Evolutionary conservation across 164 flowering plant genomes (phyloP).

Genomic region (Vitis rupestris): DNA sequence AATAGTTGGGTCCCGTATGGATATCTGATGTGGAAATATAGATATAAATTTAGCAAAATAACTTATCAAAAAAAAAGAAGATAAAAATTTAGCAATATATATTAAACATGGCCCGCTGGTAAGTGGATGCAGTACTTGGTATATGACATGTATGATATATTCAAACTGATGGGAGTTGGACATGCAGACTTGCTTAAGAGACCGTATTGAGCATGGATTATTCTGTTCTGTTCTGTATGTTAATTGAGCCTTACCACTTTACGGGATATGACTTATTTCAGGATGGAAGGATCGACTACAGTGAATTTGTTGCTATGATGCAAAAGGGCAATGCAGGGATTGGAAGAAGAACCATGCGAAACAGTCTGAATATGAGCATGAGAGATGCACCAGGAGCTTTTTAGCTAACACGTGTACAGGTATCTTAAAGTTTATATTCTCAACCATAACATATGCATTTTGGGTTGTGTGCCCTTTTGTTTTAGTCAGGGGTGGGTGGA

Average conservation of each 20-base stretch:
- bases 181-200: background rate
- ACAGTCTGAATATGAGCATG: constrained; percentile 82
- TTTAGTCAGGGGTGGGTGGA: background rate
- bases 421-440: constrained; percentile 9
- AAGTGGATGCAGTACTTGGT: no score
- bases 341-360: constrained; percentile 90
- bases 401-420: constrained; percentile 40
- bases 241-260: background rate
- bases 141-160: background rate
- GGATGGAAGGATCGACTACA: constrained; percentile 96
- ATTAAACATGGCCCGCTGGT: no score
- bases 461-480: background rate
- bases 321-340: constrained; percentile 86
- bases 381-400: constrained; percentile 63
- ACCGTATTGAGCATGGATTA: background rate
- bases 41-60: background rate
- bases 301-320: constrained; percentile 98
- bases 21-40: no score
- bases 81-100: no score
- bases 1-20: no score
- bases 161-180: background rate
- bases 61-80: no score
- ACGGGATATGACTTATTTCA: constrained; percentile 22
- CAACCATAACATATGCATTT: no score
- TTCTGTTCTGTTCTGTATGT: background rate